Base-by-base conservation (phyloP, 2,329 filamentous ascomycete species). In the Fusarium xylarioides region DNA sequence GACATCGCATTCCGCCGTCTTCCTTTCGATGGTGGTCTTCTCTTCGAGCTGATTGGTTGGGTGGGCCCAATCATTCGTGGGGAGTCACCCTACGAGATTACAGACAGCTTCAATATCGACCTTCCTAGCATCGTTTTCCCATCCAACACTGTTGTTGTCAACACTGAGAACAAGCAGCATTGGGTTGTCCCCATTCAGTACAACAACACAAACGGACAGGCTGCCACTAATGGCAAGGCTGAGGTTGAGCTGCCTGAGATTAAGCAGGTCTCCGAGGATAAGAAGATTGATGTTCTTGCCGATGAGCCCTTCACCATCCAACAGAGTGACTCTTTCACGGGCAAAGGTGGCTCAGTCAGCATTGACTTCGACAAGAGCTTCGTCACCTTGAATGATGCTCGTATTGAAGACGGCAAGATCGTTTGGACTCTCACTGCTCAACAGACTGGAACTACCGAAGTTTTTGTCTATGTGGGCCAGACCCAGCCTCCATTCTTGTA, bases 401-500 rank as follows among this genome's bases (percentile, higher is more conserved):
- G 57, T 5, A 68, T 70, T 26, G 26, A 40, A 0, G 38, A 63
- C 28, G 67, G 63, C 11, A 70, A 68, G 28, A 70, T 70, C 15
- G 57, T 57, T 10, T 70, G 67, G 67, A 58, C 49, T 7, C 42
- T 70, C 28, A 47, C 12, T n/a, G 44, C 67, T 15, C 35, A 47
- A 2, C 50, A 59, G 40, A 47, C 46, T 14, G 67, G 67, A n/a
- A 32, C 11, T n/a, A 70, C 67, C 18, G 11, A 70, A 37, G 16
- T 68, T 1, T 68, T 74, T 9, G 72, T 75, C 8, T 84, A 82
- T 26, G 76, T 82, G 26, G 82, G 83, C 5, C 82, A 82, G 9
- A 72, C 66, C 56, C 76, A 82, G 34, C 82, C 83, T 62, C 79
- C 80, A 8, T 83, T 84, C 57, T 77, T 85, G 50, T 84, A 84